Evolutionary conservation across 345 rosid species (phyloP).

Genomic region (Euphorbia pulcherrima): DNA sequence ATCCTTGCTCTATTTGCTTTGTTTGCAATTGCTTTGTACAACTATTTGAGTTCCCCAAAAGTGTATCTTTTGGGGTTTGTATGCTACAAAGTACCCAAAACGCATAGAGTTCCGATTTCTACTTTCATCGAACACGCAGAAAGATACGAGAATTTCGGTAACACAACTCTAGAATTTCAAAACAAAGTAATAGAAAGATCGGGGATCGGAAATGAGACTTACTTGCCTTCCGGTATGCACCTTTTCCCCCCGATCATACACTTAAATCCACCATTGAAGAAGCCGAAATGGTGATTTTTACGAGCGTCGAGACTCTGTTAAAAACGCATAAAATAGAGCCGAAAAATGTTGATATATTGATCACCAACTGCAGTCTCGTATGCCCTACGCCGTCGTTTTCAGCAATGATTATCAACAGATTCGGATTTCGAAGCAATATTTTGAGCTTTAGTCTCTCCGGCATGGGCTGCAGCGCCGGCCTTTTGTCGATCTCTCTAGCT

Average conservation of each 20-base stretch:
- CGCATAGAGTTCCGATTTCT: constrained; percentile 60
- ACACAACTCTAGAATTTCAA: constrained; percentile 61
- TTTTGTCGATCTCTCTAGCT: constrained; percentile 10
- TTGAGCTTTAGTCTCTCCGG: constrained; percentile 19
- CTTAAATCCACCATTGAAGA: constrained; percentile 12
- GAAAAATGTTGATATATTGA: constrained; percentile 9
- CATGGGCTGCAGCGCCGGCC: constrained; percentile 22
- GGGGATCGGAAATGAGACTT: constrained; percentile 20
- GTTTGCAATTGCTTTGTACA: not conserved
- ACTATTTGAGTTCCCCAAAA: not conserved
- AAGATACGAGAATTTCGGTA: constrained; percentile 32
- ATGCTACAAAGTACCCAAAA: constrained; percentile 60
- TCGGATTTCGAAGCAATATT: constrained; percentile 14
- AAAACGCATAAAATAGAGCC: constrained; percentile 9
- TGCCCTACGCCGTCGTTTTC: constrained; percentile 20
- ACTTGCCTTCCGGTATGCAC: constrained; percentile 8
- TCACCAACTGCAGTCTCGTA: constrained; percentile 18
- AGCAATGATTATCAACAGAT: constrained; percentile 18
- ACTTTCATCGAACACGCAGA: constrained; percentile 66
- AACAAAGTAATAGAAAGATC: constrained; percentile 43
- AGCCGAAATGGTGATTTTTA: constrained; percentile 14
- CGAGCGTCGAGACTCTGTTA: not conserved
- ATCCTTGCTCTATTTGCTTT: not conserved
- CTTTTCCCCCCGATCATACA: constrained; percentile 5
- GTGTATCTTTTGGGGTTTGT: constrained; percentile 56